Percentiles rank a stretch among this genome's conserved stretches.
Conservation (phyloP, 176 grass and related monocot species). For the Miscanthus lutarioriparius region DNA sequence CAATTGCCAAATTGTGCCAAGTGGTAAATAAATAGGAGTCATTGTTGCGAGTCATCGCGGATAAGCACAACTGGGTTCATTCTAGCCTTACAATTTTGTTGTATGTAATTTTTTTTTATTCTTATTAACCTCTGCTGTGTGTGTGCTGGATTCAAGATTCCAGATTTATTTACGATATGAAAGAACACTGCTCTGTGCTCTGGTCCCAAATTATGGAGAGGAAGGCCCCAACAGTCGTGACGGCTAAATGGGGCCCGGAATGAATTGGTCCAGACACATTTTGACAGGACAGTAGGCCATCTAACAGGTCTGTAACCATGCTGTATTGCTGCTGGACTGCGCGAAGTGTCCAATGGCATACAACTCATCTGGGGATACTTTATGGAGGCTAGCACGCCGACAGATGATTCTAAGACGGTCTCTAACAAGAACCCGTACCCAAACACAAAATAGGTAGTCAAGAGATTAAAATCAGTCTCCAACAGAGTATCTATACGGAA, state of each 20-base stretch:
- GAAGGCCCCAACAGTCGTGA: background rate
- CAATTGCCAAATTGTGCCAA: conserved; percentile 20
- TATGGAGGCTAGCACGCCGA: background rate
- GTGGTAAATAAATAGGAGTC: conserved; percentile 38
- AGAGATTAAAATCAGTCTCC: too few relatives aligned
- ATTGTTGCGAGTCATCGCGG: background rate
- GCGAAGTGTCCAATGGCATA: background rate
- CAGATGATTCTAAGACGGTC: background rate
- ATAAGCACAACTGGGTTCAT: background rate
- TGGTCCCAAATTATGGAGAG: background rate
- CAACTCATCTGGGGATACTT: background rate
- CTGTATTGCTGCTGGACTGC: background rate
- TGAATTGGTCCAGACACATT: conserved; percentile 34
- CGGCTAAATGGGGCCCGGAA: background rate
- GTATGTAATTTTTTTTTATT: background rate
- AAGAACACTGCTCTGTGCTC: background rate
- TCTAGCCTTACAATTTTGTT: background rate
- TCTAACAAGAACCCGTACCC: too few relatives aligned
- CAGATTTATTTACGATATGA: conserved; percentile 8
- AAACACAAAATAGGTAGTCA: too few relatives aligned
- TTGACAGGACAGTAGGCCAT: conserved; percentile 1
- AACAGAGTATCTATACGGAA: too few relatives aligned
- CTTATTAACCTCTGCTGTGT: background rate
- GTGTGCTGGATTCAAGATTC: background rate
- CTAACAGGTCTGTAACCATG: conserved; percentile 5